phyloP scores from a whole-genome alignment of 805 yeast genomes.

The Brettanomyces anomalus region DNA sequence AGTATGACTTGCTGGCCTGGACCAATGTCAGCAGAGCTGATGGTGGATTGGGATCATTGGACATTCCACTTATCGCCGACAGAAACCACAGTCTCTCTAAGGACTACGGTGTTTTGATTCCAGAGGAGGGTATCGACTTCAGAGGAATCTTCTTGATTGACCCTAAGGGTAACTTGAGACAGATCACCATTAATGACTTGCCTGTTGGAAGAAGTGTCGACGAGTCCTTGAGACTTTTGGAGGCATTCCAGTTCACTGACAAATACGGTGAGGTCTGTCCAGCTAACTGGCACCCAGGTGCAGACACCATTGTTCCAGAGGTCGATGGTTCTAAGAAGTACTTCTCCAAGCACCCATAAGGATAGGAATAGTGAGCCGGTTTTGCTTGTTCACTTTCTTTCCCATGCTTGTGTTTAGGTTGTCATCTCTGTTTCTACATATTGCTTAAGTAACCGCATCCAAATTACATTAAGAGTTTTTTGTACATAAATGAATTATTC shows the following conservation, averaged over 20 bases:
- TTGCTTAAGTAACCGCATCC: background rate
- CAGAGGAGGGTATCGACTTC: slow-evolving; percentile 93
- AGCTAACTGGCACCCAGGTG: slow-evolving; percentile 97
- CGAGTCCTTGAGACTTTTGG: slow-evolving; percentile 94
- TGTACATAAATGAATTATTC: no score
- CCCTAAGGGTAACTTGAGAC: slow-evolving; percentile 92
- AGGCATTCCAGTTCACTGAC: slow-evolving; percentile 99
- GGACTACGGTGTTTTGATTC: slow-evolving; percentile 96
- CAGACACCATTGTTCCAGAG: slow-evolving; percentile 83
- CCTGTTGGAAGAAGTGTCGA: slow-evolving; percentile 99
- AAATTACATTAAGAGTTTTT: background rate
- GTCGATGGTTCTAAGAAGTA: slow-evolving; percentile 72
- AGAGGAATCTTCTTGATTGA: slow-evolving; percentile 98
- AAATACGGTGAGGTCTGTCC: slow-evolving; percentile 99
- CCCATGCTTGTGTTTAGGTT: background rate
- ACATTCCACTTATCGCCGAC: slow-evolving; percentile 94
- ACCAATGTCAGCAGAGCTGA: slow-evolving; percentile 93
- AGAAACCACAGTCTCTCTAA: slow-evolving; percentile 90
- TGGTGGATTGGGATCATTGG: slow-evolving; percentile 95
- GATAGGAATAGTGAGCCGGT: background rate
- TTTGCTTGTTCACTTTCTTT: background rate
- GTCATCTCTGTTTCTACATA: background rate
- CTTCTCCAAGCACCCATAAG: slow-evolving; percentile 43
- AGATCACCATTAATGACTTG: slow-evolving; percentile 94
- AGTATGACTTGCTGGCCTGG: slow-evolving; percentile 97